Base-by-base conservation (phyloP, 129 eudicot species). In the Chrysanthemum lavandulifolium region DNA sequence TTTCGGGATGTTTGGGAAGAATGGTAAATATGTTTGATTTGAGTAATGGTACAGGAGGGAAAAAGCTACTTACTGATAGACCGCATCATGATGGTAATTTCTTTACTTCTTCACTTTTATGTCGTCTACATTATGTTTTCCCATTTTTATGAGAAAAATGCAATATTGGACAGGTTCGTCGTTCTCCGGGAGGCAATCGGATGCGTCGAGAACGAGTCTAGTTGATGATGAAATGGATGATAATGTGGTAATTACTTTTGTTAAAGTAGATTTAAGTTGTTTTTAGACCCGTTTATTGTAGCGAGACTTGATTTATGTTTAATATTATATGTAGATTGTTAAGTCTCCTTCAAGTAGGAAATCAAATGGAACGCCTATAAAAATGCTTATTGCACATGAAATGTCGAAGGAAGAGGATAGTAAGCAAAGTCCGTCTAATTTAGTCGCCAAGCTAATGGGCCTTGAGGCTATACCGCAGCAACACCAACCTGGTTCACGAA, bases 401-500 rank as follows among this genome's bases (percentile, higher is more conserved):
- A 95, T 95, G 99, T 88, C 88, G 3, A 88, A 84, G 79, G 99
- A 95, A 73, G 85, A 82, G 9, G 86, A 80, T 47, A 69, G 81
- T 36, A 88, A 80, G 59, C 91, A 81, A 57, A 88, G 76, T 47
- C 84, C 99, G 5, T 85, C 99, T 48, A 85, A 82, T 85, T 77
- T 95, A 49, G 99, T 95, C 58, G 97, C 96, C 16, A 91, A 84
- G 73, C 68, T 95, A 33, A 95, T 95, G 97, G 99, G 99, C 23
- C 97, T 95, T 18, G 99, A 95, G 61, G 56, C 87, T 36, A 74
- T 90, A 48, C 94, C 97, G 0, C 75, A 51, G 6, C 87, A 68
- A 68, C 84, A 85, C 63, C 78, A 72, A 64, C 75, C 87, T 52
- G 81, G 64, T 72, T 68, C 81, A 16, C 84, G 67, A 47, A 82